These are phyloP conservation scores for Chrysoporthe cubensis DNA, from an alignment of 2,329 filamentous ascomycete species.

Conservation along the genomic window DNA sequence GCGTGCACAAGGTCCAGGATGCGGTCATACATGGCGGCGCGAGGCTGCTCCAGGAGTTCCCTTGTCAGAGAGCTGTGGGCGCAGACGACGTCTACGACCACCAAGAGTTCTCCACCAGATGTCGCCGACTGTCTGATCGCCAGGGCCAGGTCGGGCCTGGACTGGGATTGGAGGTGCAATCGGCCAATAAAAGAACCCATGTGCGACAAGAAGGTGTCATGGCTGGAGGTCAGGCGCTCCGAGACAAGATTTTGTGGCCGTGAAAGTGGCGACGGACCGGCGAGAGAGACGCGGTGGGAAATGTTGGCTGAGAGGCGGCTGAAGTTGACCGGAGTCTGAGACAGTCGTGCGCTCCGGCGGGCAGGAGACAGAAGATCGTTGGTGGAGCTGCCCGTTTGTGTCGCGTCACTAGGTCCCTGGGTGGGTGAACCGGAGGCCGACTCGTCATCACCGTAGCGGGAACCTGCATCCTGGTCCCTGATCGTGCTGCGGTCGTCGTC, in stretches of 20 bases:
- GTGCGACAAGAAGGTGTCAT: constrained; percentile 88
- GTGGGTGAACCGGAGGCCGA: constrained; percentile 36
- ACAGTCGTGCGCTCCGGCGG: constrained; percentile 42
- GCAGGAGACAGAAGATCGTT: constrained; percentile 52
- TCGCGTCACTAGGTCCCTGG: constrained; percentile 36
- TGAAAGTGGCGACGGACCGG: constrained; percentile 65
- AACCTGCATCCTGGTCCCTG: constrained; percentile 44
- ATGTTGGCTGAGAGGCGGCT: constrained; percentile 55
- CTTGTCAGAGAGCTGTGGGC: constrained; percentile 73
- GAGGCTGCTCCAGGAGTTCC: constrained; percentile 68
- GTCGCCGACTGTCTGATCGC: constrained; percentile 83
- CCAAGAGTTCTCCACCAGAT: constrained; percentile 78
- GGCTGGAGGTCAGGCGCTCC: constrained; percentile 75
- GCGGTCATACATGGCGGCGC: constrained; percentile 76
- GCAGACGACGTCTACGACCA: constrained; percentile 81
- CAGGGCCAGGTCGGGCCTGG: constrained; percentile 77
- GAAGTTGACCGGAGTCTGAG: constrained; percentile 44
- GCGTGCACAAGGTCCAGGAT: constrained; percentile 81
- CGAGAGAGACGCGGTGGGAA: constrained; percentile 78
- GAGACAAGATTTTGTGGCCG: constrained; percentile 78
- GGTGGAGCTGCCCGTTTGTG: constrained; percentile 41
- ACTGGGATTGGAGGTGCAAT: constrained; percentile 89
- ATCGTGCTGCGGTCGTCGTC: constrained; percentile 41
- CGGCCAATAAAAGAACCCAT: constrained; percentile 91
- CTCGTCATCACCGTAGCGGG: constrained; percentile 41